A percentile compares a stretch with the other conserved stretches of the same genome.
These are phyloP conservation scores for Pseudocercospora fuligena DNA, from an alignment of 2,329 filamentous ascomycete genomes.

Conservation along the genomic window DNA sequence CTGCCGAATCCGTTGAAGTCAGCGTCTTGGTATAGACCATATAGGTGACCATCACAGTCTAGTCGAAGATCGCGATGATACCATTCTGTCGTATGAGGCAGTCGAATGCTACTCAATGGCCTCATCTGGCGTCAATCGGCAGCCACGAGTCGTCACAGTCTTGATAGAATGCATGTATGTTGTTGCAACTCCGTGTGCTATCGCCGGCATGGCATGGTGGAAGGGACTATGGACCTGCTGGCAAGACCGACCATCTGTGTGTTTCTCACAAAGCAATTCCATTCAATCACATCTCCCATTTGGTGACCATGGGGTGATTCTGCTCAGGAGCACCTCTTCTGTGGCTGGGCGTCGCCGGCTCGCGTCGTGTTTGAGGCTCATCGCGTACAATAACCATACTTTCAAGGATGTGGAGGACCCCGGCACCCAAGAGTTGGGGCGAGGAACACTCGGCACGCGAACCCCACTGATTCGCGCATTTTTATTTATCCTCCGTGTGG, in stretches of 20 bases:
- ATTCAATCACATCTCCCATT: background rate
- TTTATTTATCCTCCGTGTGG: slow-evolving; percentile 11
- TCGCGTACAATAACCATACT: background rate
- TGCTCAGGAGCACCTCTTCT: background rate
- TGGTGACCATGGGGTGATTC: no score
- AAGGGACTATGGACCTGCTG: no score
- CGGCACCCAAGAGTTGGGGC: background rate
- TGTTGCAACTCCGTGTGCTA: no score
- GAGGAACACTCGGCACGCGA: background rate
- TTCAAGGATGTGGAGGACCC: slow-evolving; percentile 6
- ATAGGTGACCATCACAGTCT: slow-evolving; percentile 5
- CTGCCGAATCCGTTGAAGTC: slow-evolving; percentile 13
- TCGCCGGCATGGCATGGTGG: no score
- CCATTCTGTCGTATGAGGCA: background rate
- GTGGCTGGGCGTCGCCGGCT: background rate
- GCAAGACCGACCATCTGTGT: no score
- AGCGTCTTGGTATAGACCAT: background rate
- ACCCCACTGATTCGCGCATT: slow-evolving; percentile 12
- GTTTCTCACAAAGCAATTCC: background rate
- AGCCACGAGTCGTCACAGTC: no score
- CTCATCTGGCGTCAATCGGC: no score
- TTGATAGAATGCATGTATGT: no score
- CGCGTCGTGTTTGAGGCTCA: background rate
- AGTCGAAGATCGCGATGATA: background rate
- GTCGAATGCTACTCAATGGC: background rate